phyloP scores from a whole-genome alignment of 176 grass and related monocot genomes.

The Aegilops umbellulata region DNA sequence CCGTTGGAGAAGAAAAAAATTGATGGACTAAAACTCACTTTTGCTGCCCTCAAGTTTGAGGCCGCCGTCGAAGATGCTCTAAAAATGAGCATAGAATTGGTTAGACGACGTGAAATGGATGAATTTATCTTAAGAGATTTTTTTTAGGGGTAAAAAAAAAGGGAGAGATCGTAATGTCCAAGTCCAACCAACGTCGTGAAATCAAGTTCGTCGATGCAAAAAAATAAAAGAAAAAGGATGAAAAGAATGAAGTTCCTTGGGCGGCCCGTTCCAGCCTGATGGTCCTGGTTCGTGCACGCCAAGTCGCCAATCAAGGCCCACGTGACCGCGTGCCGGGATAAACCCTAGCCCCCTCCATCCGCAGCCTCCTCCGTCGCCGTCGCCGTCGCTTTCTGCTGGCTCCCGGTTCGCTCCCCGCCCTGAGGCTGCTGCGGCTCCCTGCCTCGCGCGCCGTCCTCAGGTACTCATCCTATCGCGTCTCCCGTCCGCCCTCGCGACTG shows the following conservation, averaged over 20 bases:
- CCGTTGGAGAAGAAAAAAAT: too few species aligned
- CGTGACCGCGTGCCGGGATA: not conserved
- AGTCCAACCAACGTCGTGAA: too few species aligned
- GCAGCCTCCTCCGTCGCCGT: not conserved
- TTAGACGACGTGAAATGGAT: too few species aligned
- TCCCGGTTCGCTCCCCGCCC: not conserved
- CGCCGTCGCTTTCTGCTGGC: not conserved
- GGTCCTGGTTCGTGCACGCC: not conserved
- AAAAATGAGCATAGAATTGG: too few species aligned
- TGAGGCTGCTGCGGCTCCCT: constrained; percentile 1
- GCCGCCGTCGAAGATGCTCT: too few species aligned
- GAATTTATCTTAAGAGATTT: too few species aligned
- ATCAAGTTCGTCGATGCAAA: too few species aligned
- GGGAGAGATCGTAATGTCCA: too few species aligned
- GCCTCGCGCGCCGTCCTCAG: not conserved
- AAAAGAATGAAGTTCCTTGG: not conserved
- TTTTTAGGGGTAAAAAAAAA: too few species aligned
- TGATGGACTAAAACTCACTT: too few species aligned
- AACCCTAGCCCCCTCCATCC: not conserved
- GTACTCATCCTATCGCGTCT: not conserved
- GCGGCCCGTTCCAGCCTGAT: not conserved
- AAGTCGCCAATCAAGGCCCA: not conserved
- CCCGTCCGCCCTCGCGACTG: not conserved
- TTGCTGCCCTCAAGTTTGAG: too few species aligned
- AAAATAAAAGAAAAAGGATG: too few species aligned